Conservation (phyloP, 2,329 filamentous ascomycete species). For the Ceratocystis destructans region DNA sequence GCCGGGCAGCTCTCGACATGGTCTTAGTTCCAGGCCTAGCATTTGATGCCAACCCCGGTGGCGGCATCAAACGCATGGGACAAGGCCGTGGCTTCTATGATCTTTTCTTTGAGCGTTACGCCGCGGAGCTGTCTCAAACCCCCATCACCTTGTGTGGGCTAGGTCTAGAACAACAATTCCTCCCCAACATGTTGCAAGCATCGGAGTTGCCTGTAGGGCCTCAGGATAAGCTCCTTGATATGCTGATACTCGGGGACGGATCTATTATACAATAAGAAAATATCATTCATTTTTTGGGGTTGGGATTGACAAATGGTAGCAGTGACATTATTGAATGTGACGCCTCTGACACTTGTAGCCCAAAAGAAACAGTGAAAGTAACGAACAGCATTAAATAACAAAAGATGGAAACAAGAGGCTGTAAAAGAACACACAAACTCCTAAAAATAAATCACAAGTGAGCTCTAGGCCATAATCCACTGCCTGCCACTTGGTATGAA, state of each 20-base stretch:
- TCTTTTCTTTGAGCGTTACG: conserved; percentile 69
- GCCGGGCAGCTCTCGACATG: conserved; percentile 53
- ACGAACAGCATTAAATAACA: conserved; percentile 16
- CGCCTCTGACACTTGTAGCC: conserved; percentile 1
- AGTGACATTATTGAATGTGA: not conserved
- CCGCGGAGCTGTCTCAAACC: conserved; percentile 24
- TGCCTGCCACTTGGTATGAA: not conserved
- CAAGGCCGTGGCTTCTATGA: conserved; percentile 98
- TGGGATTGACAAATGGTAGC: not conserved
- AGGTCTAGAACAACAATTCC: conserved; percentile 72
- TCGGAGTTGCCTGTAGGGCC: conserved; percentile 5
- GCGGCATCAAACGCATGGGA: conserved; percentile 59
- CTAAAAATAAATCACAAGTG: conserved; percentile 13
- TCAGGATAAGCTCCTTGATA: conserved; percentile 13
- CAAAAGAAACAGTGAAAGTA: conserved; percentile 3
- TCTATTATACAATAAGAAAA: conserved; percentile 8
- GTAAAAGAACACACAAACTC: conserved; percentile 11
- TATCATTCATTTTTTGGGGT: not conserved
- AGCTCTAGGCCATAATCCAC: conserved; percentile 3
- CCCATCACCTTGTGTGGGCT: conserved; percentile 53
- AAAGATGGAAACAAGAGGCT: conserved; percentile 13
- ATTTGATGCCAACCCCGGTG: conserved; percentile 53
- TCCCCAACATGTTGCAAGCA: conserved; percentile 34
- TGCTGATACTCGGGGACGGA: conserved; percentile 15
- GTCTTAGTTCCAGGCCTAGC: conserved; percentile 88